Base-by-base conservation (phyloP, 192 early-diverging fungal species). In the Coemansia erecta region DNA sequence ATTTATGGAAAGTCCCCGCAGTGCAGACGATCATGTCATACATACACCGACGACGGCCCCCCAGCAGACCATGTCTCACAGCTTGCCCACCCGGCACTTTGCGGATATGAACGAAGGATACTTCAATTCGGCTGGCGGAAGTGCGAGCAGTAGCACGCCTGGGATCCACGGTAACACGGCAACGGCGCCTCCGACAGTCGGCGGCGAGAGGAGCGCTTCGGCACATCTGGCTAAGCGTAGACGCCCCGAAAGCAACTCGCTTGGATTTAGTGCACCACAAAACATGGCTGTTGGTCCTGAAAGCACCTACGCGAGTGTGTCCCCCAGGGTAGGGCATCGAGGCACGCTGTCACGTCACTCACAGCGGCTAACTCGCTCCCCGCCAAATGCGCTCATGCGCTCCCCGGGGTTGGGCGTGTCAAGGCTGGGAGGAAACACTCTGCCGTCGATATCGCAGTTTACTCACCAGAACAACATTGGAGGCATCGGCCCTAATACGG, bases 391-490 rank as follows among this genome's bases (percentile, higher is more conserved):
- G n/a, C n/a, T 31, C 10, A 15, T 56, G 15, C 60, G 47, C 17
- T 80, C 77, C 15, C 77, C 77, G 0, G 35, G 47, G 2, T 42
- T 57, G 13, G 47, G 37, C 23, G 63, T 44, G 31, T 14, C 64
- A n/a, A 28, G 14, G 8, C 8, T 22, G 1, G 48, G 18, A 33
- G 11, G 18, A 12, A 44, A 18, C 18, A 46, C 33, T 1, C 53
- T 73, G 31, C 77, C 70, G 3, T 40, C 71, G 2, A 60, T 73
- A 47, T 45, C 67, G 19, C 77, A 80, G 9, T 63, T 73, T 54
- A 45, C 61, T 2, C 71, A 56, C 14, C 54, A 56, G 5, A n/a
- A 40, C 4, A 33, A 44, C 13, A 12, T 56, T 12, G 35, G 35
- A 9, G 35, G 35, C 35, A 11, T 7, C 8, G 11, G 26, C 17